phyloP scores from a whole-genome alignment of 2,329 filamentous ascomycete species.

The Fusarium sp. region DNA sequence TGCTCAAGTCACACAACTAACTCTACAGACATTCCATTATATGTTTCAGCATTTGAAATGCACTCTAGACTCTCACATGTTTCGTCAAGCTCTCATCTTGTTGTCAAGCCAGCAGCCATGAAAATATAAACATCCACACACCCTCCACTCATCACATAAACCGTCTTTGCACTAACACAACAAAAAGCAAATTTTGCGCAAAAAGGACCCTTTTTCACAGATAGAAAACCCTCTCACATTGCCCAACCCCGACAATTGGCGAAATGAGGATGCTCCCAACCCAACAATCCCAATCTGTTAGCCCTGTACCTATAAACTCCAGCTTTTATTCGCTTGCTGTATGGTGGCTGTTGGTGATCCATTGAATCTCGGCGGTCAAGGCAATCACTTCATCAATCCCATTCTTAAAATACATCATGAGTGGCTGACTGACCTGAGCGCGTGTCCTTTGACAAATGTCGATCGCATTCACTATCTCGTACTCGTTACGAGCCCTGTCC shows the following conservation, averaged over 20 bases:
- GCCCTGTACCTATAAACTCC: slow-evolving; percentile 9
- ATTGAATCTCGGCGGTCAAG: slow-evolving; percentile 18
- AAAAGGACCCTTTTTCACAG: slow-evolving; percentile 9
- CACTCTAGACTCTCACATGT: not conserved
- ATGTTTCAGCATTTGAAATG: not conserved
- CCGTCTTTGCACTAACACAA: slow-evolving; percentile 9
- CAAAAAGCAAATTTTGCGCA: slow-evolving; percentile 25
- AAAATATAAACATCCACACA: slow-evolving; percentile 17
- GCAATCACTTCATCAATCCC: slow-evolving; percentile 10
- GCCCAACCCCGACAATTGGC: slow-evolving; percentile 28
- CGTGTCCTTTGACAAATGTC: slow-evolving; percentile 8
- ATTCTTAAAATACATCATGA: slow-evolving; percentile 11
- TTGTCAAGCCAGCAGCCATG: slow-evolving; percentile 36
- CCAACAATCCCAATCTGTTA: slow-evolving; percentile 26
- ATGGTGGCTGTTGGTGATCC: slow-evolving; percentile 28
- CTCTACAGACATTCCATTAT: not conserved
- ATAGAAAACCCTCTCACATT: slow-evolving; percentile 20
- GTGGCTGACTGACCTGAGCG: slow-evolving; percentile 10
- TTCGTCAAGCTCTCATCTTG: slow-evolving; percentile 2
- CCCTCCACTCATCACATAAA: slow-evolving; percentile 1
- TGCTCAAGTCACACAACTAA: not conserved
- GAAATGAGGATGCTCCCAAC: slow-evolving; percentile 42
- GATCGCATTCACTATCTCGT: slow-evolving; percentile 5
- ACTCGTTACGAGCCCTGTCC: slow-evolving; percentile 2
- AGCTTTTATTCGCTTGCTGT: slow-evolving; percentile 4